These are phyloP conservation scores for Orychophragmus violaceus DNA, from an alignment of 345 rosid species.

Conservation along the genomic window DNA sequence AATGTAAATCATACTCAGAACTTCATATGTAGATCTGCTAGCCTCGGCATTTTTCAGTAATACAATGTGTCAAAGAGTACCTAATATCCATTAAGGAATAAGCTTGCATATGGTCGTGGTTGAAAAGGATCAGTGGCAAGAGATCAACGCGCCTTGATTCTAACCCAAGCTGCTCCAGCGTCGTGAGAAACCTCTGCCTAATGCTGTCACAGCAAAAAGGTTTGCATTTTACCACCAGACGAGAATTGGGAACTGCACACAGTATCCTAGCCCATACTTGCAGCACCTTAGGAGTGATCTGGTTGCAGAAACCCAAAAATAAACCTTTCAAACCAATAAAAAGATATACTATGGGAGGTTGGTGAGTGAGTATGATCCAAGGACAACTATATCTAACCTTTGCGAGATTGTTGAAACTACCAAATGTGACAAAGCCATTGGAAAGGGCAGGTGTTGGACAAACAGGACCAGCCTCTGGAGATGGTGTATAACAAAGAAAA, in stretches of 20 bases:
- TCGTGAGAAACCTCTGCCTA: conserved; percentile 76
- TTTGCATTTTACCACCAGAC: conserved; percentile 96
- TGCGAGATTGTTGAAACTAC: conserved; percentile 98
- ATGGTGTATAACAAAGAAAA: conserved; percentile 96
- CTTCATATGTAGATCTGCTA: neutral
- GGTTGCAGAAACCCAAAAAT: conserved; percentile 16
- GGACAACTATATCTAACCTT: conserved; percentile 50
- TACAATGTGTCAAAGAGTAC: conserved; percentile 32
- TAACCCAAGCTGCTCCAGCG: conserved; percentile 87
- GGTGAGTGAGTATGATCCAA: conserved; percentile 4
- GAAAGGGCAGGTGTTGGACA: conserved; percentile 84
- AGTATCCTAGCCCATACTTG: conserved; percentile 99
- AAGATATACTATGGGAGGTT: neutral
- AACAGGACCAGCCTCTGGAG: conserved; percentile 95
- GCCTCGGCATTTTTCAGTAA: neutral
- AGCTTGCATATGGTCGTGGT: conserved; percentile 99
- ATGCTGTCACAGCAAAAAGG: conserved; percentile 97
- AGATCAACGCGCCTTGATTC: conserved; percentile 96
- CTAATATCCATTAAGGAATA: conserved; percentile 98
- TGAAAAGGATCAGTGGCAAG: conserved; percentile 90
- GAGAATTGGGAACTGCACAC: conserved; percentile 96
- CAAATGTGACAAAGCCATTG: conserved; percentile 95
- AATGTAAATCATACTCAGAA: neutral
- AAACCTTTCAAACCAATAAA: neutral
- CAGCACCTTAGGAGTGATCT: conserved; percentile 94